A percentile compares a stretch with the other conserved stretches of the same genome.
Conservation (phyloP, 192 early-diverging fungal genomes). For the Backusella morwellensis region DNA sequence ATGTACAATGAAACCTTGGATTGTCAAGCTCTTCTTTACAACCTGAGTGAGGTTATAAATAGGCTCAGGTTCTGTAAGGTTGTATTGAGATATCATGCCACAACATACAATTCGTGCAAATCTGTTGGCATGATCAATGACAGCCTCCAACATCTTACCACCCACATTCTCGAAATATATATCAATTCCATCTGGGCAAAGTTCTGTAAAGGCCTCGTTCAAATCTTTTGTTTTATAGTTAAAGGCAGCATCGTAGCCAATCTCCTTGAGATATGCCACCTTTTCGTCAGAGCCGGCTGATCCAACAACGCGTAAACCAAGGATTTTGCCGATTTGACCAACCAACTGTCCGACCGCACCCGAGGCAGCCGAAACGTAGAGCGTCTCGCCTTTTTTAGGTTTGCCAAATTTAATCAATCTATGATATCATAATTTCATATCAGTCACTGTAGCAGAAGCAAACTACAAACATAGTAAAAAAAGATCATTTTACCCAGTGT, state of each 20-base stretch:
- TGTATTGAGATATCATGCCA: conserved; percentile 76
- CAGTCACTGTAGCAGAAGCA: conserved; percentile 2
- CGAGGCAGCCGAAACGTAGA: conserved; percentile 79
- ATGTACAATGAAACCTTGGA: conserved; percentile 68
- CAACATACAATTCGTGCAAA: conserved; percentile 70
- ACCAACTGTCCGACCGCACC: conserved; percentile 68
- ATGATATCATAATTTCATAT: conserved; percentile 5
- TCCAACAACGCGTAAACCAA: conserved; percentile 82
- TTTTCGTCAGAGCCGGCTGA: conserved; percentile 85
- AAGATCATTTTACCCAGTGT: conserved; percentile 37
- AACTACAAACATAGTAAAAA: background rate
- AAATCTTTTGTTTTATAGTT: conserved; percentile 86
- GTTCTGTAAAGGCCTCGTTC: conserved; percentile 49
- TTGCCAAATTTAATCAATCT: conserved; percentile 60
- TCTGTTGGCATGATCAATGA: conserved; percentile 59
- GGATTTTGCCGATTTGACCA: conserved; percentile 75
- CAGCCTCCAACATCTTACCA: conserved; percentile 77
- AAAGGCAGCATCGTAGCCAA: conserved; percentile 82
- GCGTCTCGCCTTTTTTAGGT: conserved; percentile 79
- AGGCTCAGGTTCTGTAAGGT: conserved; percentile 41
- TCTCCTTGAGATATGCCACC: conserved; percentile 61
- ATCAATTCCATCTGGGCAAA: conserved; percentile 80
- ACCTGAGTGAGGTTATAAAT: conserved; percentile 58
- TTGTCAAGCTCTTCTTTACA: conserved; percentile 51
- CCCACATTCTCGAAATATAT: conserved; percentile 87